A percentile compares a stretch with the other conserved stretches of the same genome.
phyloP scores from a whole-genome alignment of 2,329 filamentous ascomycete species.

The Epichloe uncinata region DNA sequence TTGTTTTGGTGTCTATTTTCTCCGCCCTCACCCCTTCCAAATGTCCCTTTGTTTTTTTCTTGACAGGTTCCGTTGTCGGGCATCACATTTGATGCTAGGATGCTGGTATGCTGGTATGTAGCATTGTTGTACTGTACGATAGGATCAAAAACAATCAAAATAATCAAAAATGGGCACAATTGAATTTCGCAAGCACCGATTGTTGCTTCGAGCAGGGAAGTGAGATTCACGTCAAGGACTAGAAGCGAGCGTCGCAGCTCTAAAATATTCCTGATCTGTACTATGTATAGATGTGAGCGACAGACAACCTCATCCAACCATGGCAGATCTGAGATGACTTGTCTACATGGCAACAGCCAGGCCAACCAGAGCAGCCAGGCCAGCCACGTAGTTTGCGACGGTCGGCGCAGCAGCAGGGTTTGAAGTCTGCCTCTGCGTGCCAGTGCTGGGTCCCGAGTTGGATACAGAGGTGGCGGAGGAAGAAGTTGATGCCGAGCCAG shows the following conservation, averaged over 20 bases:
- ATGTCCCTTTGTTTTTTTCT: conserved; percentile 3
- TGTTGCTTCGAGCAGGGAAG: not conserved
- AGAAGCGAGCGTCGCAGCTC: not conserved
- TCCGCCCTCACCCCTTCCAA: not conserved
- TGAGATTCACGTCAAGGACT: not conserved
- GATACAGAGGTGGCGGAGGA: not conserved
- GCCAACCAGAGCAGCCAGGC: conserved; percentile 11
- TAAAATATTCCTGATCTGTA: not conserved
- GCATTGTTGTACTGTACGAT: conserved; percentile 9
- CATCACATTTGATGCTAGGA: conserved; percentile 8
- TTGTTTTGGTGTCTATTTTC: not conserved
- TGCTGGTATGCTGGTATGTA: conserved; percentile 7
- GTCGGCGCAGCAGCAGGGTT: conserved; percentile 13
- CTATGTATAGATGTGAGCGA: not conserved
- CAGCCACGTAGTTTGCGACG: conserved; percentile 8
- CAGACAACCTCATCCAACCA: not conserved
- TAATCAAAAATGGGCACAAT: not conserved
- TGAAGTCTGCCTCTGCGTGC: conserved; percentile 3
- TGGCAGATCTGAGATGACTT: too few species aligned
- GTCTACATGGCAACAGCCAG: conserved; percentile 8
- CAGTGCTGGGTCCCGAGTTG: not conserved
- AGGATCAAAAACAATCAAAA: conserved; percentile 4
- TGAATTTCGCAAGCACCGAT: not conserved
- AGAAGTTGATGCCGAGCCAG: not conserved
- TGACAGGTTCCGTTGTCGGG: not conserved